Percentiles rank a stretch among this genome's conserved stretches.
Conservation (phyloP, 768 basidiomycete species). For the Agaricus sinodeliciosus region DNA sequence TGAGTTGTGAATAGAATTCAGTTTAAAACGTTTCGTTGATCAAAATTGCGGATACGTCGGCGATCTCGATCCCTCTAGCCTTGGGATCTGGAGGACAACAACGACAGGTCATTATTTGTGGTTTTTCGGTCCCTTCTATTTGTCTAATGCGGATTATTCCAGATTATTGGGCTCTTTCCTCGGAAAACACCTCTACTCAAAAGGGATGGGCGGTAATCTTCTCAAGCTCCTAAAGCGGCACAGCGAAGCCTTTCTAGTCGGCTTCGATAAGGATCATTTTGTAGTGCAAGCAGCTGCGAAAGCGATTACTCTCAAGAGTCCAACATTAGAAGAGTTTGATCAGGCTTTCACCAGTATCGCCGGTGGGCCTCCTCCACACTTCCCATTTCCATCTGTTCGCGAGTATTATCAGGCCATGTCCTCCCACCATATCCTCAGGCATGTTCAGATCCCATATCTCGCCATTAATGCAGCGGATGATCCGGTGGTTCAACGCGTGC, state of each 20-base stretch:
- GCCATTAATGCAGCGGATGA: slow-evolving; percentile 74
- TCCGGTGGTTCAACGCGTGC: slow-evolving; percentile 62
- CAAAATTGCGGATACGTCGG: slow-evolving; percentile 8
- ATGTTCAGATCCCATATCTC: slow-evolving; percentile 67
- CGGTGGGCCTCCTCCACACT: slow-evolving; percentile 57
- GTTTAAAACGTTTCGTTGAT: slow-evolving; percentile 15
- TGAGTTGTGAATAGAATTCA: slow-evolving; percentile 32
- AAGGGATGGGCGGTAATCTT: slow-evolving; percentile 74
- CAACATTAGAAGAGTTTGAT: slow-evolving; percentile 55
- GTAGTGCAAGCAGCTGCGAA: slow-evolving; percentile 41
- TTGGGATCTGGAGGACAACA: slow-evolving; percentile 48
- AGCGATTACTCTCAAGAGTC: slow-evolving; percentile 42
- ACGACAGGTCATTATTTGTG: slow-evolving; percentile 29
- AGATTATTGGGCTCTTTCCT: slow-evolving; percentile 54
- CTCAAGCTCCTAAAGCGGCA: slow-evolving; percentile 51
- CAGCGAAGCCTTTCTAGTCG: slow-evolving; percentile 34
- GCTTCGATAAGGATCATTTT: slow-evolving; percentile 35
- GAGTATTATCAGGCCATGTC: slow-evolving; percentile 50
- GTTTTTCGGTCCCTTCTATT: background rate
- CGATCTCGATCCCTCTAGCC: slow-evolving; percentile 27
- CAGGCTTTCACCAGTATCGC: slow-evolving; percentile 57
- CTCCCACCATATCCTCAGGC: slow-evolving; percentile 50
- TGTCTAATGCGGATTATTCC: slow-evolving; percentile 9
- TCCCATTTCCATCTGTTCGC: slow-evolving; percentile 38
- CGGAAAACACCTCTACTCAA: slow-evolving; percentile 64